Conservation (phyloP, 306 rosid genomes). For the Prunus campanulata region DNA sequence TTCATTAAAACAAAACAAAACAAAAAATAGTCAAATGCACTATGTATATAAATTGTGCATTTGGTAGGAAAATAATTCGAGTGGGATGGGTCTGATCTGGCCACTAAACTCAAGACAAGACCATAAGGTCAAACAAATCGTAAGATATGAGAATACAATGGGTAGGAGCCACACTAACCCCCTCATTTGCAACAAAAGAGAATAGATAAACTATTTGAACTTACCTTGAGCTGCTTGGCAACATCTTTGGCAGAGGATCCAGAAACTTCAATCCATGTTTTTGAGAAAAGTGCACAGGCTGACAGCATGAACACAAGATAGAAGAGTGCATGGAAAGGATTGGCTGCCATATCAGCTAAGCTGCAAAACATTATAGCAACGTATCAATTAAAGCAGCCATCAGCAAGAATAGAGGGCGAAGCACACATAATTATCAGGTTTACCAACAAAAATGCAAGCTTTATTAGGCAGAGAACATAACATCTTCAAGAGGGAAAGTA, state of each 20-base stretch:
- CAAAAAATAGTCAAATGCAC: too few relatives aligned
- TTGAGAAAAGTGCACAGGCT: conserved; percentile 89
- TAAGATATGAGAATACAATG: neutral
- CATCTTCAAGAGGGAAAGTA: neutral
- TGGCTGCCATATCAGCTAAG: conserved; percentile 97
- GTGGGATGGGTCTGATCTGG: neutral
- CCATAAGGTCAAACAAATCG: neutral
- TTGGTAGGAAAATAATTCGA: neutral
- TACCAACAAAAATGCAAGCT: neutral
- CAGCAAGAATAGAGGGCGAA: neutral
- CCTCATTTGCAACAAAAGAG: neutral
- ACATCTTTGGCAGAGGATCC: conserved; percentile 97
- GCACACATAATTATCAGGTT: neutral
- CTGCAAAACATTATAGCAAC: conserved; percentile 40
- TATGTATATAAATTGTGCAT: neutral
- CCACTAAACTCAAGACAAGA: neutral
- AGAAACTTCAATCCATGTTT: conserved; percentile 97
- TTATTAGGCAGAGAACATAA: neutral
- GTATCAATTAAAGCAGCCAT: neutral
- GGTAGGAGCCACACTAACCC: neutral
- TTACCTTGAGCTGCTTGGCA: conserved; percentile 88
- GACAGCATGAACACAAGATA: conserved; percentile 88
- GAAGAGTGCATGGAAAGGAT: conserved; percentile 89
- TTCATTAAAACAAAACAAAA: too few relatives aligned
- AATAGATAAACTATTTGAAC: neutral